Conservation (phyloP, 192 early-diverging fungal species). For the Geranomyces variabilis region DNA sequence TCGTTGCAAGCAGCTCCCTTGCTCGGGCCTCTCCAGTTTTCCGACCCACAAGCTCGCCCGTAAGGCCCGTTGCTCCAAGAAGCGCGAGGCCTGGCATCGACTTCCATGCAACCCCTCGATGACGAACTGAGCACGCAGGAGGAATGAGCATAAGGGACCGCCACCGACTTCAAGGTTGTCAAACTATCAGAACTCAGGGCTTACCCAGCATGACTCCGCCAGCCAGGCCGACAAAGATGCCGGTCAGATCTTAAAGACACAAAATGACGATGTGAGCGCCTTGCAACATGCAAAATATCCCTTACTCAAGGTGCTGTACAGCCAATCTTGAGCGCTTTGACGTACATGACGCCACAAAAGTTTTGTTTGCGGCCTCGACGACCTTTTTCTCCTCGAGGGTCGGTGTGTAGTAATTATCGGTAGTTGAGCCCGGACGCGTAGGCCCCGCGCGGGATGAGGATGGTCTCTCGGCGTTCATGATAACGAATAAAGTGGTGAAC, state of each 20-base stretch:
- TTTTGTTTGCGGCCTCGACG: constrained; percentile 8
- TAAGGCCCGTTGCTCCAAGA: background rate
- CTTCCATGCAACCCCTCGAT: background rate
- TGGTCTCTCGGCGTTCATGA: no score
- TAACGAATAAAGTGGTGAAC: no score
- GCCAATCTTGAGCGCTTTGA: no score
- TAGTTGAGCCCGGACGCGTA: constrained; percentile 2
- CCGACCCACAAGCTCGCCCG: constrained; percentile 29
- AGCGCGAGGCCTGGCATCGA: constrained; percentile 16
- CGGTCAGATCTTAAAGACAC: background rate
- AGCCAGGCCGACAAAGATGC: background rate
- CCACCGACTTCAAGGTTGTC: no score
- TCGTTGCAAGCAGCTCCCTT: background rate
- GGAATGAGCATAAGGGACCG: no score
- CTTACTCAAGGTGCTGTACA: background rate
- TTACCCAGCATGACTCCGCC: constrained; percentile 10
- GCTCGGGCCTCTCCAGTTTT: constrained; percentile 25
- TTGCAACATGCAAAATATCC: no score
- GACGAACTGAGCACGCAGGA: constrained; percentile 2
- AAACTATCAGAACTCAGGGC: background rate
- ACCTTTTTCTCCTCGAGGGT: constrained; percentile 28
- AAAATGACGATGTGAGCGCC: background rate
- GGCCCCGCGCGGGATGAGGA: background rate
- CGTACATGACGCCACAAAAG: constrained; percentile 14
- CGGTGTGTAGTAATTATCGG: constrained; percentile 28